Evolutionary conservation across 805 yeast genomes (phyloP).

Genomic region (Metschnikowia orientalis): DNA sequence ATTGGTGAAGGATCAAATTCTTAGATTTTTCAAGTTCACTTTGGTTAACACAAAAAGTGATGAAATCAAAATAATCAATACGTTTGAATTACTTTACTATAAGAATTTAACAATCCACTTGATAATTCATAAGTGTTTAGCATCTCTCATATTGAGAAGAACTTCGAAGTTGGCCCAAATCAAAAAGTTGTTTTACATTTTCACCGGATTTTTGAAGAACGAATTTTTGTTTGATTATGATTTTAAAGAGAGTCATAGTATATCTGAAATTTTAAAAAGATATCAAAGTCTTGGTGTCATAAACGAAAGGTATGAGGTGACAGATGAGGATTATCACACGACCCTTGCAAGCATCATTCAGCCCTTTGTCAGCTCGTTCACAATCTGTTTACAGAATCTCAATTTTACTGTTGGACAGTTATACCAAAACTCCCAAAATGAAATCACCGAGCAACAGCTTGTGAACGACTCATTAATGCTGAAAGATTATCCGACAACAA

Average conservation of each 20-base stretch:
- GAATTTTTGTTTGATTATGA: conserved; percentile 43
- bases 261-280: conserved; percentile 24
- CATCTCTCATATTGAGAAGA: conserved; percentile 42
- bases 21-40: conserved; percentile 20
- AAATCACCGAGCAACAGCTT: conserved; percentile 22
- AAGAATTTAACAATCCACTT: conserved; percentile 55
- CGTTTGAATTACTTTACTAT: conserved; percentile 54
- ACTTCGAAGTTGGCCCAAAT: conserved; percentile 17
- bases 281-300: conserved; percentile 16
- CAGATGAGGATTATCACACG: conserved; percentile 22
- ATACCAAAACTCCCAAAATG: conserved; percentile 7
- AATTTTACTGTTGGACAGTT: conserved; percentile 10
- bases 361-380: conserved; percentile 34
- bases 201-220: conserved; percentile 37
- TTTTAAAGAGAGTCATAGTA: conserved; percentile 27
- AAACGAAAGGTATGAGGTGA: conserved; percentile 17
- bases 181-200: conserved; percentile 28
- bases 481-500: conserved; percentile 19
- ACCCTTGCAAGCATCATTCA: conserved; percentile 26
- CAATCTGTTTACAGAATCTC: conserved; percentile 25
- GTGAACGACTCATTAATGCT: conserved; percentile 21
- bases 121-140: conserved; percentile 48
- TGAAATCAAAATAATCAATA: conserved; percentile 34
- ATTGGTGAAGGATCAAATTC: conserved; percentile 24
- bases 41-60: conserved; percentile 13